Evolutionary conservation across 116 monocot species (phyloP).

Genomic region (Papilionanthe hybrid): DNA sequence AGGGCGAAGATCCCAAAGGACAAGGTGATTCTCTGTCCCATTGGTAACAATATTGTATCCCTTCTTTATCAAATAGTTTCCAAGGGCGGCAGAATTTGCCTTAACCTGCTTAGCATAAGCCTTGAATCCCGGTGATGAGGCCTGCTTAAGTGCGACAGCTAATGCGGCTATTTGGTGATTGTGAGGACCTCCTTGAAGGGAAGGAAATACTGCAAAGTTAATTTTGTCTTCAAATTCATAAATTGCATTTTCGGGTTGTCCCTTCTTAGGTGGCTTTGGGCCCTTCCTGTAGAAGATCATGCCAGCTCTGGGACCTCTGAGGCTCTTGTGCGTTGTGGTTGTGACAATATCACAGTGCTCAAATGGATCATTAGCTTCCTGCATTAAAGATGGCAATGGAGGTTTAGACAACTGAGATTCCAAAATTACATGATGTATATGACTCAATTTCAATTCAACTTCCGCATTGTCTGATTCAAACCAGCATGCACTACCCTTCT

Average conservation of each 20-base stretch:
- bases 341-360: slow-evolving; percentile 85
- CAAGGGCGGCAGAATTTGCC: slow-evolving; percentile 37
- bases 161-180: slow-evolving; percentile 10
- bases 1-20: slow-evolving; percentile 95
- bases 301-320: slow-evolving; percentile 82
- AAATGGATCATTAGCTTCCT: slow-evolving; percentile 90
- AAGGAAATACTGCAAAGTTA: slow-evolving; percentile 8
- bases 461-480: background rate
- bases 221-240: slow-evolving; percentile 10
- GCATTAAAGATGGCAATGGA: background rate
- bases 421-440: background rate
- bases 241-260: slow-evolving; percentile 71
- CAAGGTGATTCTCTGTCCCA: slow-evolving; percentile 90
- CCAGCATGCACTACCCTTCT: background rate
- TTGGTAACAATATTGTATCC: slow-evolving; percentile 88
- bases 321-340: slow-evolving; percentile 89
- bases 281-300: slow-evolving; percentile 99
- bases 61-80: slow-evolving; percentile 67
- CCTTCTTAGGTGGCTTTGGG: slow-evolving; percentile 89
- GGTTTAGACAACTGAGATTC: background rate
- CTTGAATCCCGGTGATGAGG: slow-evolving; percentile 3
- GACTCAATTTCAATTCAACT: background rate
- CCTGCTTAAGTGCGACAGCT: slow-evolving; percentile 5
- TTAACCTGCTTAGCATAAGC: slow-evolving; percentile 67
- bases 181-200: slow-evolving; percentile 10